These are phyloP conservation scores for Russula sp. DNA, from an alignment of 768 basidiomycete genomes.

Conservation along the genomic window DNA sequence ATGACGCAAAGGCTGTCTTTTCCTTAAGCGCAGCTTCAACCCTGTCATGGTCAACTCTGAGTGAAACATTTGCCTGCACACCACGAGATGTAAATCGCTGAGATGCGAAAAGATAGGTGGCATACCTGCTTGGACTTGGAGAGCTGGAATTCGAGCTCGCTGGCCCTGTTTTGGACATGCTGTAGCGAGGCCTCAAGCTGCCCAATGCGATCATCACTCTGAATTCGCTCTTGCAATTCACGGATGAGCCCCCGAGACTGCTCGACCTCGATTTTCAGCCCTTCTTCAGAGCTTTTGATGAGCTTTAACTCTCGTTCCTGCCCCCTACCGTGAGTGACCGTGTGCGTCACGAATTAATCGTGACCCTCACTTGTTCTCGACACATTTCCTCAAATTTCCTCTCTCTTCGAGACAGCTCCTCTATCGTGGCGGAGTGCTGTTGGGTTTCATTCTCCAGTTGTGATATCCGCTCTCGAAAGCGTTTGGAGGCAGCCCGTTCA, in stretches of 20 bases:
- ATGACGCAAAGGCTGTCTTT: slow-evolving; percentile 39
- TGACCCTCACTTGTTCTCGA: slow-evolving; percentile 45
- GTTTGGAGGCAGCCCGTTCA: slow-evolving; percentile 23
- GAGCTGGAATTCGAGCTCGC: slow-evolving; percentile 78
- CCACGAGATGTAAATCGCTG: slow-evolving; percentile 7
- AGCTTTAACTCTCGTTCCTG: slow-evolving; percentile 75
- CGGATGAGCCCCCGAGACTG: slow-evolving; percentile 53
- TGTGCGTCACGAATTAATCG: background rate
- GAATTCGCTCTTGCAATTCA: slow-evolving; percentile 76
- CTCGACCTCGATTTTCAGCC: slow-evolving; percentile 48
- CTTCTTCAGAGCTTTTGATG: slow-evolving; percentile 46
- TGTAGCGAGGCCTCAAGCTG: slow-evolving; percentile 64
- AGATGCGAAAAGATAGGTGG: slow-evolving; percentile 2
- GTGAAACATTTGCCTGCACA: slow-evolving; percentile 45
- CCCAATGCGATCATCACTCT: slow-evolving; percentile 78
- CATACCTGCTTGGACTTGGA: slow-evolving; percentile 72
- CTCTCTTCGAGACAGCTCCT: slow-evolving; percentile 43
- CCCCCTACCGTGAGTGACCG: background rate
- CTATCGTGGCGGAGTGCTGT: slow-evolving; percentile 36
- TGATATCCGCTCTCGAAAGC: slow-evolving; percentile 33
- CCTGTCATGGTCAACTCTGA: slow-evolving; percentile 58
- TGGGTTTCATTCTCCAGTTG: slow-evolving; percentile 38
- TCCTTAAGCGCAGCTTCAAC: slow-evolving; percentile 44
- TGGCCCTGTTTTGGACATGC: slow-evolving; percentile 75
- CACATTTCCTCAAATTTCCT: slow-evolving; percentile 45